Evolutionary conservation across 371 early-diverging fungal genomes (phyloP), one percentile per base, ranked within the genome.

Genomic region (Mortierella sp.): DNA sequence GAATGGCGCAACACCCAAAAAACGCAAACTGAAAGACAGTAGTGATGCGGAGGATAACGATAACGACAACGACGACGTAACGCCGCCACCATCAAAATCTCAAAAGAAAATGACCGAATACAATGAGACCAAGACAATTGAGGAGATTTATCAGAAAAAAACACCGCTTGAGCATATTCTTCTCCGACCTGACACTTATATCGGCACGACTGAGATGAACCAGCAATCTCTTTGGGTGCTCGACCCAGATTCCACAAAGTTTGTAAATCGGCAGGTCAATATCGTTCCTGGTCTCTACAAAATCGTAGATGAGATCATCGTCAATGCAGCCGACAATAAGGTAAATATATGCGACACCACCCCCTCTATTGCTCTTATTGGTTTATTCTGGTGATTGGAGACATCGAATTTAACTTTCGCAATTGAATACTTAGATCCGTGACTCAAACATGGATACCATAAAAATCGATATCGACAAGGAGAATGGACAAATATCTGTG

Each of bases 251-350:
- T 85, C 88, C 24, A 86, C 89, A 32, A 85, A 84, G 70, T 94
- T 99, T 84, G 91, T 88, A 5, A 78, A 78, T 61, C 92, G 94
- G 37, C 88, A 91, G 28, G 93, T 99, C 58, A 92, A 81, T 1
- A 97, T 92, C 85, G 98, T 97, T 1, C 99, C 99, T 59, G 99
- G 99, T 39, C 86, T 99, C 9, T 99, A 98, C 88, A 99, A 99
- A 85, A 99, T 99, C 74, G 97, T 99, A 64, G 99, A 99, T 86
- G 99, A 99, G 87, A 99, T 99, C 72, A 85, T 99, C 5, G 99
- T 99, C 28, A 99, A 99, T 88, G 99, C 96, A 20, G 96, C 96
- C 43, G 97, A 96, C 72, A 96, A 97, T 85, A 96, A 95, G 92
- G 93, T 93, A 88, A 57, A 40, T 22, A 11, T 28, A 12, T 26